These are phyloP conservation scores for Multifurca ochricompacta DNA, from an alignment of 768 basidiomycete genomes.

Conservation along the genomic window DNA sequence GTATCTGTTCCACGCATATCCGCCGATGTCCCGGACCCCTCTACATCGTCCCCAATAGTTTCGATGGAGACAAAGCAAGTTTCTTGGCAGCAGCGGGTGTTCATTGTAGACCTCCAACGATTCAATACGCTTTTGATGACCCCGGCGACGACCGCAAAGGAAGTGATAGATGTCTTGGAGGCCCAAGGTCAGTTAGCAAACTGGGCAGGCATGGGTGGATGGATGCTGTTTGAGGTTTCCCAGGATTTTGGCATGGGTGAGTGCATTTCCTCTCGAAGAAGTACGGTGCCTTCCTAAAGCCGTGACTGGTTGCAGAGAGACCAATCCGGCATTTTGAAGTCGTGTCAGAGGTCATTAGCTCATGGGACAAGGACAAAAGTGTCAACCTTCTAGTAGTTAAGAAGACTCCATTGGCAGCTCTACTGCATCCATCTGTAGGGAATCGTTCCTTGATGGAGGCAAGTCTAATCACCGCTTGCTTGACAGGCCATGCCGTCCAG, in stretches of 20 bases:
- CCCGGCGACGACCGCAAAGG: constrained; percentile 58
- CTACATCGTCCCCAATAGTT: neutral
- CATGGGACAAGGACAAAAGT: constrained; percentile 82
- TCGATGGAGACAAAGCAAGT: constrained; percentile 19
- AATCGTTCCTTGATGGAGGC: constrained; percentile 2
- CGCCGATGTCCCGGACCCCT: constrained; percentile 19
- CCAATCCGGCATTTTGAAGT: constrained; percentile 84
- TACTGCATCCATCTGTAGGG: constrained; percentile 55
- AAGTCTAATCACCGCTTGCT: constrained; percentile 24
- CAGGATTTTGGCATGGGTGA: constrained; percentile 91
- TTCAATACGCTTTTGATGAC: constrained; percentile 69
- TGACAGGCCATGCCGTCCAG: constrained; percentile 43
- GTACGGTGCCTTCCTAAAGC: neutral
- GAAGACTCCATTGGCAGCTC: constrained; percentile 54
- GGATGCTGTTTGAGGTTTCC: constrained; percentile 88
- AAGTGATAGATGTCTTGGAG: constrained; percentile 61
- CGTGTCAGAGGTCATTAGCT: constrained; percentile 67
- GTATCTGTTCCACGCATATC: constrained; percentile 36
- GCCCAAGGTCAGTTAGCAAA: constrained; percentile 58
- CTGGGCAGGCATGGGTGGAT: constrained; percentile 53
- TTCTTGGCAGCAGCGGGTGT: constrained; percentile 59
- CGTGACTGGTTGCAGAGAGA: constrained; percentile 50
- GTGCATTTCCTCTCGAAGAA: constrained; percentile 22
- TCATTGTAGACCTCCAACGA: constrained; percentile 68
- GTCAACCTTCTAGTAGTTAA: constrained; percentile 77